Conservation (phyloP, 345 rosid species). For the Gossypium rotundifolium region DNA sequence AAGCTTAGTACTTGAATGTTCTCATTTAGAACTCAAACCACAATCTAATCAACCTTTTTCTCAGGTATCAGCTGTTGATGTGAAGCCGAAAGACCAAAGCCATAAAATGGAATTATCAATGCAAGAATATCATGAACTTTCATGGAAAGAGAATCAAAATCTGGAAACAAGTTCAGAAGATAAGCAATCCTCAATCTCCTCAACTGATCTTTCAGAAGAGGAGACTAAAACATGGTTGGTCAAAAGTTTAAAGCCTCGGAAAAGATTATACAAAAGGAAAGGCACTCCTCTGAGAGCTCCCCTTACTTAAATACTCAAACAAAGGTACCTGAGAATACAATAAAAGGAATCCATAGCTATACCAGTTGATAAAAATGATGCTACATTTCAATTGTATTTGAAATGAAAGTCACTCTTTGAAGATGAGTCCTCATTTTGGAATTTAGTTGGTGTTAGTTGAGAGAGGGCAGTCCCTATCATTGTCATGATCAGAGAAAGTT, state of each 20-base stretch:
- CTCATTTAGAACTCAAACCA: not conserved
- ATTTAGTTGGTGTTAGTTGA: constrained; percentile 15
- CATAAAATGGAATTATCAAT: constrained; percentile 23
- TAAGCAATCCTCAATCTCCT: constrained; percentile 43
- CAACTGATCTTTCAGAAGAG: constrained; percentile 43
- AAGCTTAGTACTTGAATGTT: not conserved
- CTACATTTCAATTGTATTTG: not conserved
- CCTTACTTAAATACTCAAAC: constrained; percentile 17
- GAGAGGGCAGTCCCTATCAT: constrained; percentile 4
- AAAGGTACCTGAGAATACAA: constrained; percentile 4
- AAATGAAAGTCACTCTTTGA: not conserved
- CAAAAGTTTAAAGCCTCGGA: constrained; percentile 44
- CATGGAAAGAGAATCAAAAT: constrained; percentile 33
- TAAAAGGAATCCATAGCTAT: constrained; percentile 21
- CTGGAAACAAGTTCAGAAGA: constrained; percentile 39
- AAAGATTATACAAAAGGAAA: constrained; percentile 57
- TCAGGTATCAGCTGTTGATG: constrained; percentile 38
- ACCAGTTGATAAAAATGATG: not conserved
- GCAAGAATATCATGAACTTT: constrained; percentile 19
- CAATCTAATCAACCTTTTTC: constrained; percentile 2
- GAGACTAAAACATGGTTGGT: constrained; percentile 35
- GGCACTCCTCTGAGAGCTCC: constrained; percentile 66
- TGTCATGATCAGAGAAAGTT: constrained; percentile 1
- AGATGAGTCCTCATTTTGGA: constrained; percentile 11
- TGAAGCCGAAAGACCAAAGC: constrained; percentile 29